phyloP scores from a whole-genome alignment of 2,329 filamentous ascomycete genomes.

The Daldinia eschscholtzii region DNA sequence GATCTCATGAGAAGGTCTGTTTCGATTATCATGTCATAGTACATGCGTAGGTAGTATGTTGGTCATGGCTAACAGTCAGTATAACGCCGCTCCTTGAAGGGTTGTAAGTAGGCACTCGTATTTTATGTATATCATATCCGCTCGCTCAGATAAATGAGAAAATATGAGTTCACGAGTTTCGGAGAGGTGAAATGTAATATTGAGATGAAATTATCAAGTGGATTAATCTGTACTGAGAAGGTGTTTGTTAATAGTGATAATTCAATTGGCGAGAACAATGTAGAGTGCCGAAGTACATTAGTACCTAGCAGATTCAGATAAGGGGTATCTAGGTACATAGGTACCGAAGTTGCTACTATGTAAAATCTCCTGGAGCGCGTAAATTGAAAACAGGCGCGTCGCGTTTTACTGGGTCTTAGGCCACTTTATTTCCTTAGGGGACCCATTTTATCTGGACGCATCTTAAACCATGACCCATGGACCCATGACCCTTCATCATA shows the following conservation, averaged over 20 bases:
- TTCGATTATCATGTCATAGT: not conserved
- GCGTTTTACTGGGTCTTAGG: slow-evolving; percentile 27
- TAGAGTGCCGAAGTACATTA: no score
- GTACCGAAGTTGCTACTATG: no score
- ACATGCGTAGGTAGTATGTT: not conserved
- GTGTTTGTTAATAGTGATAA: not conserved
- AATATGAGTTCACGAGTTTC: not conserved
- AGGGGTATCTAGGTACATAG: not conserved
- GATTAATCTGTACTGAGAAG: not conserved
- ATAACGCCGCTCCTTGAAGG: not conserved
- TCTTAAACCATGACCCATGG: not conserved
- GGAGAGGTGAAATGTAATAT: not conserved
- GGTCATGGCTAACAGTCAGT: not conserved
- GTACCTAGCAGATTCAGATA: no score
- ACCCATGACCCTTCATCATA: not conserved
- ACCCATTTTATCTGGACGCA: slow-evolving; percentile 18
- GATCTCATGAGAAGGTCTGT: not conserved
- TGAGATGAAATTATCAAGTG: no score
- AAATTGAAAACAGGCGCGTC: slow-evolving; percentile 36
- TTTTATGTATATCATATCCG: not conserved
- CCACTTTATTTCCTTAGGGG: not conserved
- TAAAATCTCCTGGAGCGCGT: slow-evolving; percentile 28
- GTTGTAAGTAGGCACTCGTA: not conserved
- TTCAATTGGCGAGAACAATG: not conserved
- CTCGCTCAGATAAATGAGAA: not conserved